These are phyloP conservation scores for Lichenothelia convexa DNA, from an alignment of 495 filamentous ascomycete species.

Conservation along the genomic window DNA sequence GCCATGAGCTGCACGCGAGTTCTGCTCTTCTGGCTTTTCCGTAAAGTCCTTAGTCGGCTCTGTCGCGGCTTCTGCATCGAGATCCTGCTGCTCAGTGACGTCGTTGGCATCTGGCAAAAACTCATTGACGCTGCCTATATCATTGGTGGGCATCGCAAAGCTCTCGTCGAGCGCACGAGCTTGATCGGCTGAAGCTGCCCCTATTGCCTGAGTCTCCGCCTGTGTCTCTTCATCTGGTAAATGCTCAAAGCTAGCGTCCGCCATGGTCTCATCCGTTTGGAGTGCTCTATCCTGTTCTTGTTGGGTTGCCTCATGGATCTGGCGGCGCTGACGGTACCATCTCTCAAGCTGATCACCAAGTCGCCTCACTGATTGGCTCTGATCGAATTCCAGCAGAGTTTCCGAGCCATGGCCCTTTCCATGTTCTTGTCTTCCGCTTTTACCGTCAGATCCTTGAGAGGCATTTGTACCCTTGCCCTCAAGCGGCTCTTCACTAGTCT, in stretches of 20 bases:
- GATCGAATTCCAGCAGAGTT: no score
- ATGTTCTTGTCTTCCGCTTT: conserved; percentile 10
- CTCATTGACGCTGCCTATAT: conserved; percentile 33
- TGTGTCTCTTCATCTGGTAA: conserved; percentile 61
- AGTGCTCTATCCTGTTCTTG: no score
- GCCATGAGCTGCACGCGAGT: not conserved
- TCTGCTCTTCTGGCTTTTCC: not conserved
- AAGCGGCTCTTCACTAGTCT: conserved; percentile 6
- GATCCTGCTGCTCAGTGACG: conserved; percentile 27
- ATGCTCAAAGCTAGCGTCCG: conserved; percentile 71
- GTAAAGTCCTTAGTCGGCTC: no score
- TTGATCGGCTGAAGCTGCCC: conserved; percentile 74
- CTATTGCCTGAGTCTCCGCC: conserved; percentile 77
- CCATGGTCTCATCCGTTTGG: conserved; percentile 42
- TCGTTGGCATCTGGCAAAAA: conserved; percentile 30
- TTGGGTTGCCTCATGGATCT: conserved; percentile 43
- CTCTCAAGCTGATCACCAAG: conserved; percentile 83
- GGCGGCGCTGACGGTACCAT: conserved; percentile 69
- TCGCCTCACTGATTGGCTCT: no score
- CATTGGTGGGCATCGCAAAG: conserved; percentile 61
- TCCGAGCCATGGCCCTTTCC: conserved; percentile 11
- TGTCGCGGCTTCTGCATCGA: no score
- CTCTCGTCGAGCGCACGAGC: conserved; percentile 62
- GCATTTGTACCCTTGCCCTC: conserved; percentile 4
- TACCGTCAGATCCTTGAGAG: no score